Evolutionary conservation across 2,329 filamentous ascomycete genomes (phyloP).

Genomic region (Fusarium oligoseptatum): DNA sequence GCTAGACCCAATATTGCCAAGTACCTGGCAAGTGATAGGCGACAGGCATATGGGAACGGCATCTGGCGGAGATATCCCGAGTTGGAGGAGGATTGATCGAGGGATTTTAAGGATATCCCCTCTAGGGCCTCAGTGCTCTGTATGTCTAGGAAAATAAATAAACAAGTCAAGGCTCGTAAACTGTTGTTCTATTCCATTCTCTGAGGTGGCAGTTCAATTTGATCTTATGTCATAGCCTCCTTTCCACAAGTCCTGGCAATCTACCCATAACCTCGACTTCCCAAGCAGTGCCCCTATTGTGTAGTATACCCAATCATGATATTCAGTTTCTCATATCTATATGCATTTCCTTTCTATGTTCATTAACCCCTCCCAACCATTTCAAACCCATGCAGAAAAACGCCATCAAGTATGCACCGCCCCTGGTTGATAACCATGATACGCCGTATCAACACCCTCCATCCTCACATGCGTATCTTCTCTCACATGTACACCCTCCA

Average conservation of each 20-base stretch:
- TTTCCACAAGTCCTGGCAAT: not conserved
- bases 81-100: conserved; percentile 65
- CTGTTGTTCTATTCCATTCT: not conserved
- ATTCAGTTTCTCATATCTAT: not conserved
- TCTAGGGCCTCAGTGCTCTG: not conserved
- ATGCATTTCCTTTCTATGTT: not conserved
- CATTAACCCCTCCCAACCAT: not conserved
- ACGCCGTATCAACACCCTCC: conserved; percentile 38
- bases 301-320: not conserved
- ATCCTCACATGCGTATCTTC: conserved; percentile 15
- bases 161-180: not conserved
- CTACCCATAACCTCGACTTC: not conserved
- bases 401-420: not conserved
- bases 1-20: conserved; percentile 73
- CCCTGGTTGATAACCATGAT: conserved; percentile 33
- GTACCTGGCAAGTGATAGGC: conserved; percentile 76
- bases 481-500: conserved; percentile 4
- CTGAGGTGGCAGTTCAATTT: not conserved
- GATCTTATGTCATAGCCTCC: not conserved
- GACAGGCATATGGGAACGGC: conserved; percentile 72
- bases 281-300: not conserved
- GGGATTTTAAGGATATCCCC: not conserved
- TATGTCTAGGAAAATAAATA: not conserved
- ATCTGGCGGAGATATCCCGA: conserved; percentile 82
- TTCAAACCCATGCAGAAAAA: conserved; percentile 1